Conservation (phyloP, 225 moss, liverwort and hornwort genomes). For the Takakia lepidozioides region DNA sequence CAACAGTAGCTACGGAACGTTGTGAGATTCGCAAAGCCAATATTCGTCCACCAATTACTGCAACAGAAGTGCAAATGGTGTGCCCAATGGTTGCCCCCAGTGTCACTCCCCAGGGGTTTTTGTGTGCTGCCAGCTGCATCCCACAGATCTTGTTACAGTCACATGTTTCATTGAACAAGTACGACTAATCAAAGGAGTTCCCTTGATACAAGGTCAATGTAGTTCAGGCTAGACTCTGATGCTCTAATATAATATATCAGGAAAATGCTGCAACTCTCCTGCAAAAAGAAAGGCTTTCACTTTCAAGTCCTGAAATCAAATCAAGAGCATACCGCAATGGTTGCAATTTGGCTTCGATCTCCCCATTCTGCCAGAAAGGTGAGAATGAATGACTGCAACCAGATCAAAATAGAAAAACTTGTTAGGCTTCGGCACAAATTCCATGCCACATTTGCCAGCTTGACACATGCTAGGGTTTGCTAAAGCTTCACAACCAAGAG, state of each 20-base stretch:
- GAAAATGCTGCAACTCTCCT: background rate
- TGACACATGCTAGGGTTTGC: too few relatives aligned
- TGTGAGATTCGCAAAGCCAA: conserved; percentile 94
- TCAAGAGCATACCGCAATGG: conserved; percentile 66
- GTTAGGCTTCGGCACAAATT: too few relatives aligned
- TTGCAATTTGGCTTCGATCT: conserved; percentile 98
- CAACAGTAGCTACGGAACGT: conserved; percentile 83
- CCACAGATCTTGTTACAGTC: too few relatives aligned
- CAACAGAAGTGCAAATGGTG: conserved; percentile 82
- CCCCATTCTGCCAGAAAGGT: conserved; percentile 99
- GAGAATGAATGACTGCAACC: conserved; percentile 81
- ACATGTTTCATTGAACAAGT: too few relatives aligned
- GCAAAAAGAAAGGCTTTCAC: background rate
- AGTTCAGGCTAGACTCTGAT: too few relatives aligned
- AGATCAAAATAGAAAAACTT: too few relatives aligned
- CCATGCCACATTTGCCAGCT: too few relatives aligned
- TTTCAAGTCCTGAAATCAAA: background rate
- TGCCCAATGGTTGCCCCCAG: conserved; percentile 88
- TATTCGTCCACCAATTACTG: conserved; percentile 93
- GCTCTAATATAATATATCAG: background rate
- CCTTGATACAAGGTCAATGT: background rate
- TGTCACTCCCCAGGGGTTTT: conserved; percentile 93
- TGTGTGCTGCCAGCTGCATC: conserved; percentile 88
- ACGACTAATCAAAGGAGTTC: background rate
- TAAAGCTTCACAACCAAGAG: too few relatives aligned